Base-by-base conservation (phyloP, 805 yeast species). In the Lipomyces mesembrius region DNA sequence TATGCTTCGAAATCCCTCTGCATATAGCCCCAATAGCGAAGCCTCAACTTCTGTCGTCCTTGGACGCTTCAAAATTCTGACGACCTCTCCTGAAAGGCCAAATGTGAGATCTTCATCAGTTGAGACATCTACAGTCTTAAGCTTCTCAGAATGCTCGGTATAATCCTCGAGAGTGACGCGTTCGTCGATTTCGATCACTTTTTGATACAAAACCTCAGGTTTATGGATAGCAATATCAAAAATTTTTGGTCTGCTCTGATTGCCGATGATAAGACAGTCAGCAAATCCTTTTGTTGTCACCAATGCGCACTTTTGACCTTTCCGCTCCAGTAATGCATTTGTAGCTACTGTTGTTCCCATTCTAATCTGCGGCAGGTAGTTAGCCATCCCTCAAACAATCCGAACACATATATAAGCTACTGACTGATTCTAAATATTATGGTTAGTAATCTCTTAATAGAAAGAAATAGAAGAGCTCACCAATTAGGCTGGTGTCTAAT, bases 321-420 rank as follows among this genome's bases (percentile, higher is more conserved):
- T 92, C 69, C 98, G 83, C 75, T 94, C 98, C 67, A 94, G 82
- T 43, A 95, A 83, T 1, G 98, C 97, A 79, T 94, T 94, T 7
- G 98, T 94, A 1, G 99, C 98, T 11, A 92, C 95, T 0, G 98
- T 93, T 3, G 98, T 92, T 2, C 98, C 98, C 90, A 93, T 88
- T 64, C 97, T 82, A 59, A 92, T 86, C 55, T 88, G 84, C 62
- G 85, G 87, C 49, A 6, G 4, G 8, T 6, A n/a, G 49, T 43
- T n/a, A 43, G 49, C 1, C n/a, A n/a, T 43, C 49, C 37, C 43
- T 54, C 12, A 29, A 54, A n/a, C 27, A 22, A 8, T 54, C 57
- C 57, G 3, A 8, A 8, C 2, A 17, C 22, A 11, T 17, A 43
- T 17, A 43, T 6, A 17, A 8, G 8, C 3, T 29, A 66, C 70